phyloP scores from a whole-genome alignment of 164 flowering plant genomes.

The Macadamia tetraphylla region DNA sequence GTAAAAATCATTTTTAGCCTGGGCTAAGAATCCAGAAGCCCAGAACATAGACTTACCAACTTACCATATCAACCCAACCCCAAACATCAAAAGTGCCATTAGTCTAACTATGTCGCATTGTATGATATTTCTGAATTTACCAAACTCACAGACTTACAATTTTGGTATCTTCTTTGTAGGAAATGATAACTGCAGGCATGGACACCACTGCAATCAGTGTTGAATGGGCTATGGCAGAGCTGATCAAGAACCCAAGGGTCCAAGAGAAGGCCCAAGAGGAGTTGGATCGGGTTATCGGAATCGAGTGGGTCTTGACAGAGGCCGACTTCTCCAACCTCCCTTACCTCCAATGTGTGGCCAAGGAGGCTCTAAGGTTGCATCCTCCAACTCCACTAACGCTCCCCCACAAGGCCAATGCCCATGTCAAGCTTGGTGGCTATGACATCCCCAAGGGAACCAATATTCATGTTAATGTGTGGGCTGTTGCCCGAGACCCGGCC shows the following conservation, averaged over 20 bases:
- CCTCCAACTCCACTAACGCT: slow-evolving; percentile 43
- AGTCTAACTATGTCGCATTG: too few relatives aligned
- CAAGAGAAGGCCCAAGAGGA: slow-evolving; percentile 38
- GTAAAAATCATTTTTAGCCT: too few relatives aligned
- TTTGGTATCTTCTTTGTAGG: slow-evolving; percentile 15
- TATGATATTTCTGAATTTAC: neutral
- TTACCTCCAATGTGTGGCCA: slow-evolving; percentile 30
- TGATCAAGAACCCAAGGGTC: slow-evolving; percentile 34
- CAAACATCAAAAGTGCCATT: too few relatives aligned
- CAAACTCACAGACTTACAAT: too few relatives aligned
- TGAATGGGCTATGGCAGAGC: slow-evolving; percentile 43
- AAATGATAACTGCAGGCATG: slow-evolving; percentile 44
- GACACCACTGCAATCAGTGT: slow-evolving; percentile 34
- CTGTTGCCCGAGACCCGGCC: slow-evolving; percentile 27
- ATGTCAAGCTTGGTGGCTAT: slow-evolving; percentile 34
- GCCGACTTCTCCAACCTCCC: slow-evolving; percentile 33
- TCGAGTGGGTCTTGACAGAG: slow-evolving; percentile 29
- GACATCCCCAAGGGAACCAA: slow-evolving; percentile 34
- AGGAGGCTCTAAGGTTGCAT: slow-evolving; percentile 34
- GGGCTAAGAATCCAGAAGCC: too few relatives aligned
- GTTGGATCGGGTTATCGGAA: slow-evolving; percentile 31
- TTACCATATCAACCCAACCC: too few relatives aligned
- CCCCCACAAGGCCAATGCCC: slow-evolving; percentile 32
- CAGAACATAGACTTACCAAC: too few relatives aligned
- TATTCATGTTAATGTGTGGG: slow-evolving; percentile 38